phyloP scores from a whole-genome alignment of 345 rosid genomes.

The Syzygium oleosum region DNA sequence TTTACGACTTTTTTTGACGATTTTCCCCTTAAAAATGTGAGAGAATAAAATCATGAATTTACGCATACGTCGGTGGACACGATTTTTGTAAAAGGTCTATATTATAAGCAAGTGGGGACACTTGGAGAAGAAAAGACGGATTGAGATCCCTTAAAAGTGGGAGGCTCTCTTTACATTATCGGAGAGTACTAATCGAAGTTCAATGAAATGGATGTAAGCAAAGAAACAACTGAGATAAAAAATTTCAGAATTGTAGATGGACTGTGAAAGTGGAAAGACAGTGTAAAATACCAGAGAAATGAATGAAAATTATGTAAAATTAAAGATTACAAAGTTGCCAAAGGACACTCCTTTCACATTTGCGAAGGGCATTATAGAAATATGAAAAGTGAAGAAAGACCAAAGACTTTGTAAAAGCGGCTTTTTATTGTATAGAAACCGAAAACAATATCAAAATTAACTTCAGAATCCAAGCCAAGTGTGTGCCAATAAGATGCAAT shows the following conservation, averaged over 20 bases:
- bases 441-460: neutral
- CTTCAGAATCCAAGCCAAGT: neutral
- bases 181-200: too few species aligned
- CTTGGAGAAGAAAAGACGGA: too few species aligned
- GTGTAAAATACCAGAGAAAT: neutral
- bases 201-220: too few species aligned
- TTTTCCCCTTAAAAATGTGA: too few species aligned
- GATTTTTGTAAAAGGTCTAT: too few species aligned
- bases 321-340: neutral
- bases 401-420: neutral
- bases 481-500: neutral
- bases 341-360: neutral
- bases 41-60: too few species aligned
- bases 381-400: neutral
- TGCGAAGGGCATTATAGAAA: neutral
- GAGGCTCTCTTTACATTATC: too few species aligned
- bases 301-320: neutral
- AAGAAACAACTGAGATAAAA: too few species aligned
- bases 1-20: too few species aligned
- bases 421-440: neutral
- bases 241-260: neutral
- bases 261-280: neutral
- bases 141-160: too few species aligned
- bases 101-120: too few species aligned
- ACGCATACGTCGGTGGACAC: too few species aligned